Evolutionary conservation across 108 stramenopile species (phyloP).

Genomic region (Ochromonas danica): DNA sequence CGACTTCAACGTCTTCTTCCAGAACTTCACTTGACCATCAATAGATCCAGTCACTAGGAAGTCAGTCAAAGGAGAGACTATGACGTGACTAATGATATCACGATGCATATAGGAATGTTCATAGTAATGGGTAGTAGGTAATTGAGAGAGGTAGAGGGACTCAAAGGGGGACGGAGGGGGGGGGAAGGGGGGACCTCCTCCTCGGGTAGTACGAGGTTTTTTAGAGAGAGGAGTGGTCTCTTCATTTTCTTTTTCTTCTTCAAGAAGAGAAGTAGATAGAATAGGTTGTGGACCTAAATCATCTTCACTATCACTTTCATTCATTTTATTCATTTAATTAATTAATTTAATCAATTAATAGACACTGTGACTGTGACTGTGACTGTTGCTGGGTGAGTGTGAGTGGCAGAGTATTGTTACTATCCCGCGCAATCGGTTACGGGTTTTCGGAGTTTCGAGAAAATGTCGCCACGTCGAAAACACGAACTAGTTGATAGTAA

Average conservation of each 20-base stretch:
- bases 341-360: too few relatives aligned
- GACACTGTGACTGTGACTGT: too few relatives aligned
- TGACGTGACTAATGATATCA: constrained; percentile 71
- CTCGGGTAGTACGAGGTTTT: too few relatives aligned
- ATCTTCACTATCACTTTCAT: constrained; percentile 29
- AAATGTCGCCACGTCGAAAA: too few relatives aligned
- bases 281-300: constrained; percentile 5
- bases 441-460: too few relatives aligned
- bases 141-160: constrained; percentile 42
- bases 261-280: background rate
- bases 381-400: too few relatives aligned
- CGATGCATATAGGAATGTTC: constrained; percentile 85
- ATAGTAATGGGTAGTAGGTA: constrained; percentile 52
- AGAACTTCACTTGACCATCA: constrained; percentile 97
- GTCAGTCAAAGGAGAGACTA: constrained; percentile 68
- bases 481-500: background rate
- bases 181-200: too few relatives aligned
- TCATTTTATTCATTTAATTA: background rate
- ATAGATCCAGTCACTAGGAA: constrained; percentile 79
- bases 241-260: background rate
- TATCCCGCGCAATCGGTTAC: too few relatives aligned
- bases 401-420: too few relatives aligned
- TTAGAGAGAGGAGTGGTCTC: too few relatives aligned
- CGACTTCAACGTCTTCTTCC: constrained; percentile 76
- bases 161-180: background rate